Evolutionary conservation across 1,139 yeast genomes (phyloP).

Genomic region (Waltiozyma sp.): DNA sequence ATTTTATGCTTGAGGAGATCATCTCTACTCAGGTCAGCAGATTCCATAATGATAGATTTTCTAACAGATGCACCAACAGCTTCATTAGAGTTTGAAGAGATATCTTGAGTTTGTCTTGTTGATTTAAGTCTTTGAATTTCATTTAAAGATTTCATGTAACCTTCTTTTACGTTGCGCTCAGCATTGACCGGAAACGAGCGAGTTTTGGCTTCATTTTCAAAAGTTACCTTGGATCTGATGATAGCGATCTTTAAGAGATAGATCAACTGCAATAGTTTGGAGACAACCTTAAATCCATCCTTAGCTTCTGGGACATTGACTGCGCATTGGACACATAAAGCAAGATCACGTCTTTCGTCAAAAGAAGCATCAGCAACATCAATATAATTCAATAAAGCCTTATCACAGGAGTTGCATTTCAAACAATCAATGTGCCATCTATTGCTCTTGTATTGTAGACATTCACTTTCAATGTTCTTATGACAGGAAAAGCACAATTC

Average conservation of each 20-base stretch:
- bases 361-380: conserved; percentile 35
- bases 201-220: conserved; percentile 32
- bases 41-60: conserved; percentile 41
- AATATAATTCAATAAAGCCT: conserved; percentile 25
- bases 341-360: conserved; percentile 26
- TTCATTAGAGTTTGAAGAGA: conserved; percentile 41
- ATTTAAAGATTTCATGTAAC: conserved; percentile 55
- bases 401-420: conserved; percentile 44
- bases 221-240: conserved; percentile 63
- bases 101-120: conserved; percentile 56
- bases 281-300: conserved; percentile 51
- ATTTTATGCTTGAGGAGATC: conserved; percentile 14
- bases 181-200: conserved; percentile 1
- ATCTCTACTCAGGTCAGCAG: conserved; percentile 13
- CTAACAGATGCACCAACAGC: conserved; percentile 34
- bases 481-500: conserved; percentile 69
- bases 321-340: conserved; percentile 52
- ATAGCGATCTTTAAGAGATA: conserved; percentile 77
- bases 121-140: conserved; percentile 75
- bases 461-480: conserved; percentile 72
- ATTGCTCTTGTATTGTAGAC: conserved; percentile 47
- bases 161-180: conserved; percentile 25
- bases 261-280: conserved; percentile 62
- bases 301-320: conserved; percentile 35
- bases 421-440: conserved; percentile 84